Conservation (phyloP, 257 asterid genomes). For the Solanum chiquidenum region DNA sequence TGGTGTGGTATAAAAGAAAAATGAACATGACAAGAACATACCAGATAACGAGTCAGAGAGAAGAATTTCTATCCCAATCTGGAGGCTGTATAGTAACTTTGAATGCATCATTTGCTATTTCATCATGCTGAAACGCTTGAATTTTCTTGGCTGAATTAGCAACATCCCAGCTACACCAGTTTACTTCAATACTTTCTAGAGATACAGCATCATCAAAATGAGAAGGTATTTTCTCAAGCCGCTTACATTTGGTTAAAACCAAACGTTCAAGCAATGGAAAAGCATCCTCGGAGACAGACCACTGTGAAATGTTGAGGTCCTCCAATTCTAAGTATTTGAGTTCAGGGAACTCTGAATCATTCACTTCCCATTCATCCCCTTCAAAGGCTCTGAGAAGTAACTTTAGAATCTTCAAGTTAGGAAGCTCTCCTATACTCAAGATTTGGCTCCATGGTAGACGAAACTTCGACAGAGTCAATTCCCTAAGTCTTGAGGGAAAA, state of each 20-base stretch:
- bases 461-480: background rate
- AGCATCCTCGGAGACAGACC: background rate
- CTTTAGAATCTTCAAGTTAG: background rate
- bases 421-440: background rate
- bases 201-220: background rate
- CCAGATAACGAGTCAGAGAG: too few relatives aligned
- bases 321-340: background rate
- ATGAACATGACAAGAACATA: too few relatives aligned
- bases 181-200: too few relatives aligned
- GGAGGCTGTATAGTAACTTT: too few relatives aligned
- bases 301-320: background rate
- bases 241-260: background rate
- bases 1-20: too few relatives aligned
- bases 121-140: too few relatives aligned
- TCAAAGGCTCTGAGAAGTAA: background rate
- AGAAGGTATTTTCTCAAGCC: background rate
- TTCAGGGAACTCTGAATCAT: background rate
- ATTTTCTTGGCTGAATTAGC: too few relatives aligned
- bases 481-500: too few relatives aligned
- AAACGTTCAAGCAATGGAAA: background rate
- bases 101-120: too few relatives aligned
- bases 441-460: background rate
- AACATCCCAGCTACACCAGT: too few relatives aligned
- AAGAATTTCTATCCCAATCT: too few relatives aligned
- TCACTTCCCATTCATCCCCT: background rate